Conservation (phyloP, 2,329 filamentous ascomycete species). For the Pseudocercospora eumusae region DNA sequence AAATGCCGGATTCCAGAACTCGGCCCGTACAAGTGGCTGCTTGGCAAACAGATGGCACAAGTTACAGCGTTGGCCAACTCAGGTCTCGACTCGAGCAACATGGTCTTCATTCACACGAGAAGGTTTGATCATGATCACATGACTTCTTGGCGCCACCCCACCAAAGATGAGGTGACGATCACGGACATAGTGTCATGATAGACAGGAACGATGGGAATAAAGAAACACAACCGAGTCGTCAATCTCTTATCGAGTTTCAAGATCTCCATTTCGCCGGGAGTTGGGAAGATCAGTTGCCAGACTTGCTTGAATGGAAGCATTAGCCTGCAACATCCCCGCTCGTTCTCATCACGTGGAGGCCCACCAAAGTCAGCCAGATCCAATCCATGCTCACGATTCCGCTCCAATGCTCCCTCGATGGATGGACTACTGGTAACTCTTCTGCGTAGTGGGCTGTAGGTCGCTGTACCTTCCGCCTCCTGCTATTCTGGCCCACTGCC, state of each 20-base stretch:
- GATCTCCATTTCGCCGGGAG: slow-evolving; percentile 7
- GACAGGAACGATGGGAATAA: slow-evolving; percentile 2
- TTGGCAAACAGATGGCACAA: no score
- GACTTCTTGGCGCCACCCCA: neutral
- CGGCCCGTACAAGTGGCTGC: no score
- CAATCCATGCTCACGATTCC: neutral
- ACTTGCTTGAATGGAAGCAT: slow-evolving; percentile 7
- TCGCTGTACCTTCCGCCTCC: slow-evolving; percentile 16
- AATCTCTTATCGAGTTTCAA: neutral
- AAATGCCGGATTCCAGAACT: no score
- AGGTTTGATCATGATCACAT: neutral
- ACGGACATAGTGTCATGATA: neutral
- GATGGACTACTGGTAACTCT: neutral
- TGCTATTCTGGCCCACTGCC: slow-evolving; percentile 12
- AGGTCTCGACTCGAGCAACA: no score
- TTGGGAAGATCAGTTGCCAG: slow-evolving; percentile 1
- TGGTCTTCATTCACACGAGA: neutral
- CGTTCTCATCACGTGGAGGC: neutral
- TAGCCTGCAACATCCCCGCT: slow-evolving; percentile 11
- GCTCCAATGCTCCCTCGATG: slow-evolving; percentile 4
- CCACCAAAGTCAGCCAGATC: neutral
- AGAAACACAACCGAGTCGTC: slow-evolving; percentile 10
- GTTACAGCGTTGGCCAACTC: no score
- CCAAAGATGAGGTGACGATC: neutral
- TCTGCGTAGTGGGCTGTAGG: slow-evolving; percentile 9